Conservation (phyloP, 306 rosid species). For the Myrica gale region DNA sequence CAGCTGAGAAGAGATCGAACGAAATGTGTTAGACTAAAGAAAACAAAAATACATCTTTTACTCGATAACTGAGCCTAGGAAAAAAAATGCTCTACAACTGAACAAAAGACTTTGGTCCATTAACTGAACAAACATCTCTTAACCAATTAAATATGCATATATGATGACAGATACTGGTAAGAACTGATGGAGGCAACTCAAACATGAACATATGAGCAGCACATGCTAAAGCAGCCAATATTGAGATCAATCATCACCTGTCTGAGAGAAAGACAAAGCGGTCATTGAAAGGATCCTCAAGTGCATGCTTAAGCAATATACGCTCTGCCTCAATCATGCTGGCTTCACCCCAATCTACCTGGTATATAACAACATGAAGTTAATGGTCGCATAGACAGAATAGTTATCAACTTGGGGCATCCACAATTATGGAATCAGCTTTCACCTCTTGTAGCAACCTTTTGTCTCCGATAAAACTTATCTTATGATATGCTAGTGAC, state of each 20-base stretch:
- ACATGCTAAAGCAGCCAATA: constrained; percentile 11
- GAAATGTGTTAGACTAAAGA: constrained; percentile 53
- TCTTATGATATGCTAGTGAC: neutral
- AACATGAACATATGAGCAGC: constrained; percentile 10
- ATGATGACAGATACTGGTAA: neutral
- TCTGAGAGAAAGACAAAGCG: constrained; percentile 96
- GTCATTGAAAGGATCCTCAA: constrained; percentile 72
- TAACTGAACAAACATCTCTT: constrained; percentile 2
- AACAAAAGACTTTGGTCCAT: neutral
- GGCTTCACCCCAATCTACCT: constrained; percentile 99
- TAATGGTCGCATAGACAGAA: constrained; percentile 23
- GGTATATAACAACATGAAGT: constrained; percentile 38
- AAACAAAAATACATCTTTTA: neutral
- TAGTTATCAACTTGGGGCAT: no score
- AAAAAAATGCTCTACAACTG: no score
- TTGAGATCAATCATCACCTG: constrained; percentile 73
- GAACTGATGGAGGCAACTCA: constrained; percentile 2
- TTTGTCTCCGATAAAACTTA: neutral
- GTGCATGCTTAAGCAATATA: constrained; percentile 78
- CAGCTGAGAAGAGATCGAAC: constrained; percentile 87
- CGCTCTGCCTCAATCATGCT: constrained; percentile 97
- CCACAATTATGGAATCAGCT: neutral
- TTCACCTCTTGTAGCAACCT: neutral
- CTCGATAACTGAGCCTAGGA: neutral
- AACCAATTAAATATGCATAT: constrained; percentile 10